Evolutionary conservation across 2,329 filamentous ascomycete species (phyloP).

Genomic region (Calonectria hawksworthii): DNA sequence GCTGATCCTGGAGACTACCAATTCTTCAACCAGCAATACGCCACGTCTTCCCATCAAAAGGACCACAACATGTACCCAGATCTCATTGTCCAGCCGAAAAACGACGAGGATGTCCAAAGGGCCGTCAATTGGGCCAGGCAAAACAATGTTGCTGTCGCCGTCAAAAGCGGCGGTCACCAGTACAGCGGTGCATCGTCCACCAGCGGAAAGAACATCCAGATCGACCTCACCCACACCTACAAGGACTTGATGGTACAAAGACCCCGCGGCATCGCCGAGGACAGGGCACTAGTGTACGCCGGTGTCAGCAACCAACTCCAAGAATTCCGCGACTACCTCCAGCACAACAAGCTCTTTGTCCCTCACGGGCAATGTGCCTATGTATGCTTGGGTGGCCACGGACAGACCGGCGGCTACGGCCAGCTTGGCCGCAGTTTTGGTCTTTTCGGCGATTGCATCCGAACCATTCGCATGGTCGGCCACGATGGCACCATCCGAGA

Average conservation of each 20-base stretch:
- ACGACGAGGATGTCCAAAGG: conserved; percentile 57
- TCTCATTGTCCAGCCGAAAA: conserved; percentile 59
- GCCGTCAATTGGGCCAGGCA: conserved; percentile 57
- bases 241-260: conserved; percentile 48
- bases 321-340: conserved; percentile 59
- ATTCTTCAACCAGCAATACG: conserved; percentile 56
- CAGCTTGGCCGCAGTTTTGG: conserved; percentile 64
- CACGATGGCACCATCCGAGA: conserved; percentile 60
- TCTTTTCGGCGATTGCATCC: conserved; percentile 66
- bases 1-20: conserved; percentile 29
- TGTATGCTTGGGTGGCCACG: conserved; percentile 62
- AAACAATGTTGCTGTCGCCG: conserved; percentile 57
- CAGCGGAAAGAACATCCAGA: conserved; percentile 58
- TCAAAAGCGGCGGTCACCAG: conserved; percentile 63
- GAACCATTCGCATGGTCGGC: conserved; percentile 63
- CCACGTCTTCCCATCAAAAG: conserved; percentile 56
- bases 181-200: conserved; percentile 65
- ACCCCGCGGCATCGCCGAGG: conserved; percentile 39
- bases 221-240: conserved; percentile 57
- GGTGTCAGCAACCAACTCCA: conserved; percentile 58
- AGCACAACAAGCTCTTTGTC: conserved; percentile 57
- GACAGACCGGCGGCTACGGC: conserved; percentile 63
- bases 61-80: conserved; percentile 60
- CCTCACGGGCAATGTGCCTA: conserved; percentile 61
- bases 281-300: conserved; percentile 52